phyloP scores from a whole-genome alignment of 352 stramenopile species.

The Phytopythium cucurbitacearum region DNA sequence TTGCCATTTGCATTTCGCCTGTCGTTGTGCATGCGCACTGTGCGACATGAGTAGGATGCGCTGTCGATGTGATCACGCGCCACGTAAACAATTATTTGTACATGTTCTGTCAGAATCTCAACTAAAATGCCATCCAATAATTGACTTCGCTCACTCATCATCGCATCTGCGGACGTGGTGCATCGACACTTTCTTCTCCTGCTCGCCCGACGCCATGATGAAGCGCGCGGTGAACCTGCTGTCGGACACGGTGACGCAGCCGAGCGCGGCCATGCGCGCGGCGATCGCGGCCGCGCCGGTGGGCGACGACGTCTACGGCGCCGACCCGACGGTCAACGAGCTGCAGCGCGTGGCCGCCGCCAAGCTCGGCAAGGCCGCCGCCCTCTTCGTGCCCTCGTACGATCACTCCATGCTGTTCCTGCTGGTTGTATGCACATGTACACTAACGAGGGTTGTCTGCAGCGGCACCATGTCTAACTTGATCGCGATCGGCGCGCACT shows the following conservation, averaged over 20 bases:
- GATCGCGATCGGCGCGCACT: slow-evolving; percentile 93
- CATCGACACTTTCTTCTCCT: too few species aligned
- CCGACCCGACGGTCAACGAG: slow-evolving; percentile 92
- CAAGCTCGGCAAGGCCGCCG: slow-evolving; percentile 92
- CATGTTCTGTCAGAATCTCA: too few species aligned
- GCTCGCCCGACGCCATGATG: slow-evolving; percentile 4
- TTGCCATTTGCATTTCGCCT: too few species aligned
- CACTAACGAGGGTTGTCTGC: not conserved
- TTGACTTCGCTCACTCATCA: not conserved
- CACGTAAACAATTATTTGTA: too few species aligned
- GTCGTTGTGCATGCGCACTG: too few species aligned
- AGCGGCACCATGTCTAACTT: slow-evolving; percentile 98
- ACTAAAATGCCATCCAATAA: not conserved
- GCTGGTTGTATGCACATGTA: not conserved
- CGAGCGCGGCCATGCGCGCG: slow-evolving; percentile 89
- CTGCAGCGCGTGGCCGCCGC: slow-evolving; percentile 91
- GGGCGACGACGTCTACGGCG: slow-evolving; percentile 71
- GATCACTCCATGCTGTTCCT: slow-evolving; percentile 11
- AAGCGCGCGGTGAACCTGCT: slow-evolving; percentile 87
- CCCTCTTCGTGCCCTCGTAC: slow-evolving; percentile 94
- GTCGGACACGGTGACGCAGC: slow-evolving; percentile 96
- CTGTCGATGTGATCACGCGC: too few species aligned
- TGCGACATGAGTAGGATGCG: too few species aligned
- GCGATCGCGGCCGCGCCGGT: slow-evolving; percentile 76
- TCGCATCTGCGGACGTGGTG: too few species aligned